Percentiles rank a stretch among this genome's conserved stretches.
Evolutionary conservation across 768 basidiomycete species (phyloP).

Genomic region (Leccinum incarnatum): DNA sequence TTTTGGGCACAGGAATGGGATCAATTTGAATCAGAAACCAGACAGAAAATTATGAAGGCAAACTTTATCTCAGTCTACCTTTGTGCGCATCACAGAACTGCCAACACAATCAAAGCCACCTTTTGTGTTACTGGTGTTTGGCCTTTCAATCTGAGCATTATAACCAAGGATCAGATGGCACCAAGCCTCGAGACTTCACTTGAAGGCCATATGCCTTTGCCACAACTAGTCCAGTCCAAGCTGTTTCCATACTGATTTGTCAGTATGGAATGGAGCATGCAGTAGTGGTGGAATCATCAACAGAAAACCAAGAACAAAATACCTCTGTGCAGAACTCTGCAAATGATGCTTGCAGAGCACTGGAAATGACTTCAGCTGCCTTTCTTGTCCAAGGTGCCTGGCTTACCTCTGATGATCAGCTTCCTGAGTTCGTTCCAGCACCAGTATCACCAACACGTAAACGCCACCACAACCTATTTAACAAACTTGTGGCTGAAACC

Average conservation of each 20-base stretch:
- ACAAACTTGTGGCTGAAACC: background rate
- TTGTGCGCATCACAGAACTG: background rate
- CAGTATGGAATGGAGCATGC: background rate
- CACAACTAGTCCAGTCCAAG: background rate
- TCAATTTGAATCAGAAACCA: background rate
- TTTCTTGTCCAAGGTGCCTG: background rate
- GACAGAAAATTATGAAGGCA: conserved; percentile 3
- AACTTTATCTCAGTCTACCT: conserved; percentile 12
- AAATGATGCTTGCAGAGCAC: too few species aligned
- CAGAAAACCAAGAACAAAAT: background rate
- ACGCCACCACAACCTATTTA: background rate
- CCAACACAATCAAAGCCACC: background rate
- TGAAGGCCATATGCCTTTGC: background rate
- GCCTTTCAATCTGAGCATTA: background rate
- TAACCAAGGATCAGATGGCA: background rate
- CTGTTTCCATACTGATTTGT: background rate
- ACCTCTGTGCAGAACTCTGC: background rate
- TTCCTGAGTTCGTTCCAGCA: background rate
- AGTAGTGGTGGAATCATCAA: background rate
- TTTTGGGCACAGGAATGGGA: conserved; percentile 23
- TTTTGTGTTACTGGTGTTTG: background rate
- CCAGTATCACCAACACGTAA: background rate
- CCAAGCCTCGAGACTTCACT: background rate
- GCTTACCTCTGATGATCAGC: background rate
- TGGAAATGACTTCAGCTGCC: too few species aligned